Evolutionary conservation across 306 rosid species (phyloP), one percentile per base, ranked within the genome.

Genomic region (Cicer bijugum): DNA sequence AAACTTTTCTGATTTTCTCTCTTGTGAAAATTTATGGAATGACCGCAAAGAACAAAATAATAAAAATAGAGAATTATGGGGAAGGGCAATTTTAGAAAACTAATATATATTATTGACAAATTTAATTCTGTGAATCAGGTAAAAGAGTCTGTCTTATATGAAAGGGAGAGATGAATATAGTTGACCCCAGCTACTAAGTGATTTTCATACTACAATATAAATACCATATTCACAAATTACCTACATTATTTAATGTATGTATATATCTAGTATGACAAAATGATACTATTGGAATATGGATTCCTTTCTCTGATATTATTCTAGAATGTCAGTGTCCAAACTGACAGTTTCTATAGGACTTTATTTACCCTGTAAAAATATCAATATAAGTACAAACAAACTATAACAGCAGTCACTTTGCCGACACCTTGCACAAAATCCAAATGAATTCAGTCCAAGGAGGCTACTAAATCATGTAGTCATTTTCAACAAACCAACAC

Each of bases 361-460:
- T 65, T 64, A 55, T 75, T 63, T 75, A 57, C 78, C 65, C 8
- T 8, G 11, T 43, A 37, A 74, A 72, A 46, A 19, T 67, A 71
- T 75, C 17, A 69, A 39, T 65, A 39, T 65, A 42, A 17, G 20
- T 75, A 48, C 71, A 42, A 16, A 28, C 42, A 70, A 70, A 48
- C 69, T 57, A 65, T n/a, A 48, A 67, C 45, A 66, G 15, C 67
- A 75, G 14, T 17, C 70, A 20, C 11, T 75, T 62, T 65, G 61
- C 19, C 40, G 12, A 38, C 19, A 56, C 59, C 68, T 40, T 51
- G 45, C 73, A 38, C 65, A 46, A 45, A 23, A 63, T 64, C 52
- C 11, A 75, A 75, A 71, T 10, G 56, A 48, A 47, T 75, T 33
- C 48, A n/a, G 42, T 28, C 58, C 67, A 28, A 40, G 16, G 33